A percentile compares a stretch with the other conserved stretches of the same genome.
Evolutionary conservation across 2,329 filamentous ascomycete species (phyloP).

Genomic region (Huntiella abstrusa): DNA sequence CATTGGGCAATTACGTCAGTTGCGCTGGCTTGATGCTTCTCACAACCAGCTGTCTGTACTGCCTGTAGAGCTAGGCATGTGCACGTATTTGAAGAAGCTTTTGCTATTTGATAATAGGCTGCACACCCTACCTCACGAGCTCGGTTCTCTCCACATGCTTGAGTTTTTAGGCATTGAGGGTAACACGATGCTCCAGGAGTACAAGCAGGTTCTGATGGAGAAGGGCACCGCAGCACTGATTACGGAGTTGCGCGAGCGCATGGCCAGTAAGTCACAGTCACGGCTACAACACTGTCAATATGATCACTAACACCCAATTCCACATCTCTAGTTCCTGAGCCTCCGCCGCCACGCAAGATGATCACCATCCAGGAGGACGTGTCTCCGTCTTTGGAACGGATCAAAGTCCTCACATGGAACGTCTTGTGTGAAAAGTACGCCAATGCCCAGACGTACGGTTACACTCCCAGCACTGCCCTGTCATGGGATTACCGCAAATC

Average conservation of each 20-base stretch:
- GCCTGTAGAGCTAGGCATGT: slow-evolving; percentile 88
- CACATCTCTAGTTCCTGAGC: slow-evolving; percentile 43
- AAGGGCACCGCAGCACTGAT: slow-evolving; percentile 76
- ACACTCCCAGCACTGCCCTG: slow-evolving; percentile 65
- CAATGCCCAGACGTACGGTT: slow-evolving; percentile 69
- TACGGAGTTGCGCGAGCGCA: slow-evolving; percentile 62
- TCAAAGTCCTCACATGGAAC: slow-evolving; percentile 86
- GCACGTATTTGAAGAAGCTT: slow-evolving; percentile 73
- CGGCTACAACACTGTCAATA: background rate
- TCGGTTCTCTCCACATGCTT: slow-evolving; percentile 75
- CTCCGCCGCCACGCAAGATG: slow-evolving; percentile 58
- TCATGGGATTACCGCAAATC: slow-evolving; percentile 75
- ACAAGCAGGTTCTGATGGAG: slow-evolving; percentile 71
- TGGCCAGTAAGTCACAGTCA: slow-evolving; percentile 47
- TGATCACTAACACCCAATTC: background rate
- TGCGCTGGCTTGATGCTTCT: slow-evolving; percentile 73
- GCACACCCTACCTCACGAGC: slow-evolving; percentile 59
- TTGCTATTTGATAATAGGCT: slow-evolving; percentile 84
- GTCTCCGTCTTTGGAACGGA: slow-evolving; percentile 41
- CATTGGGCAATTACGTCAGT: slow-evolving; percentile 64
- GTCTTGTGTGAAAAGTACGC: slow-evolving; percentile 89
- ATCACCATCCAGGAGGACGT: slow-evolving; percentile 58
- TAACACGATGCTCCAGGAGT: slow-evolving; percentile 58
- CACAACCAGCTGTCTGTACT: slow-evolving; percentile 69
- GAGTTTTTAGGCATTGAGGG: slow-evolving; percentile 85